Evolutionary conservation across 2,329 filamentous ascomycete genomes (phyloP), one percentile per base, ranked within the genome.

Genomic region (Fusarium verticillioides): DNA sequence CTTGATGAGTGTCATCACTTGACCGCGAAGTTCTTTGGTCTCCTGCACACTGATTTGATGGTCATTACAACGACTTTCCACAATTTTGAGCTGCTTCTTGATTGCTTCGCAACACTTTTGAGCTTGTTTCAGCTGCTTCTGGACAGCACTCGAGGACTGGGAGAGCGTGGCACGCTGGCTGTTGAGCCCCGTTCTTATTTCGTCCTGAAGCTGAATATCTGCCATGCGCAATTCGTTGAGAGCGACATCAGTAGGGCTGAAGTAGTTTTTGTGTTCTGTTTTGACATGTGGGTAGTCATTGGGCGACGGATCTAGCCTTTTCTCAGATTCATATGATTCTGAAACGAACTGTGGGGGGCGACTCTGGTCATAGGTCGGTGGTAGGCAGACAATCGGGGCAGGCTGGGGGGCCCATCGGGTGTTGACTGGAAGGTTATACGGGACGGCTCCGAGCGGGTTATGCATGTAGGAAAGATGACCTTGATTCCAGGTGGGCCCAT

Each of bases 191-290:
- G 12, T 52, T 36, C 18, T 36, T 7, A 52, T 19, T n/a, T 52
- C 49, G 6, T 2, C 36, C n/a, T 15, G 18, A 9, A 36, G 49
- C n/a, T 36, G 49, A 10, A 26, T 3, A 21, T 52, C n/a, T 36
- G 18, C 32, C n/a, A 34, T 15, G 30, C 18, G 30, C 10, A 52
- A 11, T 15, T 19, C 18, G 4, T 36, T 52, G 16, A 52, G 32
- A 2, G 18, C 4, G 13, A 5, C 4, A 13, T 34, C 5, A 23
- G 0, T 0, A 19, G 13, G 0, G 9, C 10, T 8, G 11, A 10
- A 2, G n/a, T 26, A 34, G n/a, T 16, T 26, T 21, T 34, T 9
- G n/a, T 23, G n/a, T 16, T 36, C 32, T 19, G 12, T 7, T 36
- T 19, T 52, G 32, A 36, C 9, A 9, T 52, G 30, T 19, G n/a